phyloP scores from a whole-genome alignment of 164 flowering plant genomes.

The Platanus orientalis region DNA sequence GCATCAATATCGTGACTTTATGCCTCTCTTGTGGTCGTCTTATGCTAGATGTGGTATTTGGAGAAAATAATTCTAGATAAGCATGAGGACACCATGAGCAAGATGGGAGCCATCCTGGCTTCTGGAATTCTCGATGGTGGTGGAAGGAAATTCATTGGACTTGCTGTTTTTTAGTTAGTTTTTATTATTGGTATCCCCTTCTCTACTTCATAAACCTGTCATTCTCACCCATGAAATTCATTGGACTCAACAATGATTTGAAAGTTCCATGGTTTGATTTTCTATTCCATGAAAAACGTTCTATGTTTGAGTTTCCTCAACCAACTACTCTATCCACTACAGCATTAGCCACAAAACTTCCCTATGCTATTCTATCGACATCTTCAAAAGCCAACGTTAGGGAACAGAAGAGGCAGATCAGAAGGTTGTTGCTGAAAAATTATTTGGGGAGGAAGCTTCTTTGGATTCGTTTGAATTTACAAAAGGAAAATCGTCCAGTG shows the following conservation, averaged over 20 bases:
- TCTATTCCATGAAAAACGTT: conserved; percentile 89
- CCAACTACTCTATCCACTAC: conserved; percentile 82
- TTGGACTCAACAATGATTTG: conserved; percentile 89
- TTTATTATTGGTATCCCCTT: conserved; percentile 99
- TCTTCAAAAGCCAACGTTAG: conserved; percentile 94
- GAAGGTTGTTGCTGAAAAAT: conserved; percentile 67
- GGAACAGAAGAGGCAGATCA: conserved; percentile 88
- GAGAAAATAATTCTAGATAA: conserved; percentile 98
- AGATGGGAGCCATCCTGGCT: conserved; percentile 99
- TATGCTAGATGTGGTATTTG: conserved; percentile 62
- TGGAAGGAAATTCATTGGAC: conserved; percentile 97
- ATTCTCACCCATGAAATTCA: conserved; percentile 90
- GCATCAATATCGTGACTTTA: neutral
- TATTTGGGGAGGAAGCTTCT: conserved; percentile 41
- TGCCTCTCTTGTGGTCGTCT: neutral
- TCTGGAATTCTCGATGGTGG: conserved; percentile 99
- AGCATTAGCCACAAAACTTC: conserved; percentile 80
- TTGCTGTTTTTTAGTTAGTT: conserved; percentile 96
- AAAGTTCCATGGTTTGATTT: conserved; percentile 94
- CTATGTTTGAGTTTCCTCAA: conserved; percentile 89
- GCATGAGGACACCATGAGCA: conserved; percentile 99
- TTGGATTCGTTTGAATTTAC: conserved; percentile 35
- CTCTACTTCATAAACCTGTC: conserved; percentile 85
- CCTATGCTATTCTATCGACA: conserved; percentile 87
- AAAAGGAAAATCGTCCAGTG: conserved; percentile 56